Evolutionary conservation across 139 green algal species (phyloP).

Genomic region (Chlorella sorokiniana): DNA sequence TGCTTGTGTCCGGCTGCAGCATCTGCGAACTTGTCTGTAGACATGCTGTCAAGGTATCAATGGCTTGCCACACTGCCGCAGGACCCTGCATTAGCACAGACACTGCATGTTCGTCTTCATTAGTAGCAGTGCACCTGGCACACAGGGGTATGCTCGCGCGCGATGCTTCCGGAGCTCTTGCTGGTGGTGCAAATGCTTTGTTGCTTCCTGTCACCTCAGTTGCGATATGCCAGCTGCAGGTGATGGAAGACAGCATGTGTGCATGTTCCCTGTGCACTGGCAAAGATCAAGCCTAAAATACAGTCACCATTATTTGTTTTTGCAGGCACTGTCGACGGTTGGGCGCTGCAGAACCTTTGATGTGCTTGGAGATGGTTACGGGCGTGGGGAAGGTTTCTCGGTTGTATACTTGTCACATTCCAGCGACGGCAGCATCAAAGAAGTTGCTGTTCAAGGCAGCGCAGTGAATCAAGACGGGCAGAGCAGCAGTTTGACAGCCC

Average conservation of each 20-base stretch:
- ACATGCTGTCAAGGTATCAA: neutral
- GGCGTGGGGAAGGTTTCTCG: conserved; percentile 44
- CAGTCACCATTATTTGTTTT: neutral
- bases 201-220: conserved; percentile 27
- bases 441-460: conserved; percentile 23
- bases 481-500: conserved; percentile 55
- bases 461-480: conserved; percentile 60
- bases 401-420: conserved; percentile 5
- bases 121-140: conserved; percentile 71
- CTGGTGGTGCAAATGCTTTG: conserved; percentile 41
- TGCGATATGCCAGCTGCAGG: conserved; percentile 42
- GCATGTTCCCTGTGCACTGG: neutral
- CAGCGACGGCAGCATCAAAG: neutral
- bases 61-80: neutral
- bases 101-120: conserved; percentile 85
- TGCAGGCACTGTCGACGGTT: conserved; percentile 29
- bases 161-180: conserved; percentile 33
- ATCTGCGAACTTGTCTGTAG: neutral
- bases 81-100: conserved; percentile 38
- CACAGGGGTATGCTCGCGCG: conserved; percentile 23
- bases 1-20: neutral
- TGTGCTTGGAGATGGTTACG: conserved; percentile 51
- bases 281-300: neutral
- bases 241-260: neutral
- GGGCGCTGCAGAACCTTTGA: conserved; percentile 9